Evolutionary conservation across 805 yeast species (phyloP).

Genomic region (Kodamaea jinghongensis): DNA sequence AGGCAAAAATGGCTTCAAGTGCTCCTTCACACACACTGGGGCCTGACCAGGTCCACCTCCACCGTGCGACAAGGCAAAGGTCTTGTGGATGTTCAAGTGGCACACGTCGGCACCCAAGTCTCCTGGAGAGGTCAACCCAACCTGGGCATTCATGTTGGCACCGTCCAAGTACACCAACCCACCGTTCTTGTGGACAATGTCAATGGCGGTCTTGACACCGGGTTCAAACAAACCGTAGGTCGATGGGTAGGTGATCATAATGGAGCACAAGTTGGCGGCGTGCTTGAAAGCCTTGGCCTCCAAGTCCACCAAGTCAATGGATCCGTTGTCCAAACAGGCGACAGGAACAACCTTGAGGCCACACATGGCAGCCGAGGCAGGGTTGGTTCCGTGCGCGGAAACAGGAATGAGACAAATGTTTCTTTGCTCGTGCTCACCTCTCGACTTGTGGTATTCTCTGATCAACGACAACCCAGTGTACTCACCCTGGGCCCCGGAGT

Average conservation of each 20-base stretch:
- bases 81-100: constrained; percentile 93
- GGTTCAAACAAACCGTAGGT: constrained; percentile 97
- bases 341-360: constrained; percentile 92
- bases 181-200: constrained; percentile 79
- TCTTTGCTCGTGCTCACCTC: constrained; percentile 65
- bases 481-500: constrained; percentile 99
- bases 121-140: constrained; percentile 95
- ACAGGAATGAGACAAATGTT: constrained; percentile 93
- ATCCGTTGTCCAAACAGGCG: constrained; percentile 82
- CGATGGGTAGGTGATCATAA: constrained; percentile 97
- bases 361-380: constrained; percentile 97
- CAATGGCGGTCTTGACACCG: constrained; percentile 78
- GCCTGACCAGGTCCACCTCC: constrained; percentile 99
- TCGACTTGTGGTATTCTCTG: constrained; percentile 65
- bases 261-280: constrained; percentile 72
- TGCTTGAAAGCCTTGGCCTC: constrained; percentile 68
- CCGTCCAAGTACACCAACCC: constrained; percentile 98
- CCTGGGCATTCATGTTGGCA: constrained; percentile 99
- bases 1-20: constrained; percentile 80
- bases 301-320: constrained; percentile 78
- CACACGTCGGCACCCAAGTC: constrained; percentile 98
- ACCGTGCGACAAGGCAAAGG: constrained; percentile 97
- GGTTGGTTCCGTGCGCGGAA: constrained; percentile 97
- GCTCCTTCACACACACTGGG: constrained; percentile 89
- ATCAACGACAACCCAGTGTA: constrained; percentile 91